Conservation (phyloP, 2,329 filamentous ascomycete genomes). For the Pseudogymnoascus sp. region DNA sequence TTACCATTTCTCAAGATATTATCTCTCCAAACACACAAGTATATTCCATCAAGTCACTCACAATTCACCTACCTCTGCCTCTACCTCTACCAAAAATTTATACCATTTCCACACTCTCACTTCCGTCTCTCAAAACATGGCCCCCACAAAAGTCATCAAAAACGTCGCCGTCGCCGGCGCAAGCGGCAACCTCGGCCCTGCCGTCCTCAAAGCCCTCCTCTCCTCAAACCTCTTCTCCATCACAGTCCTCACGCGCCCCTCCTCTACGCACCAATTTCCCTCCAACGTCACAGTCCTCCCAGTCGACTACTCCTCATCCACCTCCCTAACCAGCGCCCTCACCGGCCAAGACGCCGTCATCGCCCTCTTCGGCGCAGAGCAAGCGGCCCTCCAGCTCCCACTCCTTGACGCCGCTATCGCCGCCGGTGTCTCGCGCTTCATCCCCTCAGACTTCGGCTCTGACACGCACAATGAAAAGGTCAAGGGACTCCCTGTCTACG, state of each 20-base stretch:
- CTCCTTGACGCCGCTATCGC: slow-evolving; percentile 49
- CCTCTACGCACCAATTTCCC: slow-evolving; percentile 27
- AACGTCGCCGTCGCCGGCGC: slow-evolving; percentile 32
- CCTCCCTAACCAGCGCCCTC: slow-evolving; percentile 39
- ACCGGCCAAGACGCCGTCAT: slow-evolving; percentile 50
- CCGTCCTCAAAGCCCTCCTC: slow-evolving; percentile 19
- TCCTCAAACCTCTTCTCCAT: slow-evolving; percentile 32
- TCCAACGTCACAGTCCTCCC: slow-evolving; percentile 33
- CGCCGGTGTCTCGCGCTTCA: slow-evolving; percentile 51
- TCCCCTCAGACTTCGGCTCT: slow-evolving; percentile 48
- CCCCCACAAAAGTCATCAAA: slow-evolving; percentile 18
- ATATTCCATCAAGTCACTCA: background rate
- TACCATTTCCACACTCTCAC: background rate
- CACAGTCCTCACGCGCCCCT: slow-evolving; percentile 39
- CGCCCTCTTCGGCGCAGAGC: slow-evolving; percentile 33
- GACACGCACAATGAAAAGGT: slow-evolving; percentile 31
- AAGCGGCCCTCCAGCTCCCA: slow-evolving; percentile 35
- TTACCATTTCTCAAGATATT: background rate
- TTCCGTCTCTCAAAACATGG: background rate
- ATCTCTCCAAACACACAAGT: background rate
- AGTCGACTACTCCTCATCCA: slow-evolving; percentile 35
- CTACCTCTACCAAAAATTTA: background rate
- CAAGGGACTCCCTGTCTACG: slow-evolving; percentile 41
- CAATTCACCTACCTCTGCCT: background rate
- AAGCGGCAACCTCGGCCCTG: slow-evolving; percentile 19